Base-by-base conservation (phyloP, 306 rosid species). In the Astragalus glycyphyllos region DNA sequence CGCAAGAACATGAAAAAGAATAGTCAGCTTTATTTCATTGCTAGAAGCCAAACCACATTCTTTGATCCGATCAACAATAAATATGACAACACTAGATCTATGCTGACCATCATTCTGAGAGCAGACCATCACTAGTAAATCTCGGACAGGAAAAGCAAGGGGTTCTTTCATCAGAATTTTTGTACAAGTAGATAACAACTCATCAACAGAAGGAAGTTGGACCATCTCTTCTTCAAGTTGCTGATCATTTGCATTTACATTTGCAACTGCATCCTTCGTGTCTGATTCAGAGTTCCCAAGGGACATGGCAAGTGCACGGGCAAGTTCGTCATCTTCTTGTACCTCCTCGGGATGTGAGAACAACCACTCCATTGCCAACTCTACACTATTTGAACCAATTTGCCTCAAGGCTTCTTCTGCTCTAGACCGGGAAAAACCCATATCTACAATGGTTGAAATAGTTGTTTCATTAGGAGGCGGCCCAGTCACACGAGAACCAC, bases 231-330 rank as follows among this genome's bases (percentile, higher is more conserved):
- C 97, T 74, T 92, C 96, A 69, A 88, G 84, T 83, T 86, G 97
- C 68, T 58, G 83, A 47, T 73, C 56, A 75, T 50, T 73, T 54
- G 83, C 87, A 75, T 40, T 79, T 57, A 81, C 91, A 79, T 71
- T 75, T 76, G 82, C 64, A 60, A 74, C 80, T 58, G 84, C 79
- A 74, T 89, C 97, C 80, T 89, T 95, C 7, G 82, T 67, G 50
- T 89, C 99, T 54, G 90, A 79, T 57, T 91, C 97, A 74, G 97
- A 79, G 74, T 81, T 91, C 76, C 97, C 96, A 57, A 95, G 90
- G 46, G 99, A 95, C 92, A 95, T 85, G 44, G 97, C 99, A 82
- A 95, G 97, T 60, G 99, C 99, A 20, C 97, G 97, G 58, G 99
- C 96, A 81, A 95, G 97, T 82, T 95, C 99, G 80, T 95, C 96